Percentiles rank a stretch among this genome's conserved stretches.
Conservation (phyloP, 2,329 filamentous ascomycete genomes). For the Paecilomyces dactylethromorphus region DNA sequence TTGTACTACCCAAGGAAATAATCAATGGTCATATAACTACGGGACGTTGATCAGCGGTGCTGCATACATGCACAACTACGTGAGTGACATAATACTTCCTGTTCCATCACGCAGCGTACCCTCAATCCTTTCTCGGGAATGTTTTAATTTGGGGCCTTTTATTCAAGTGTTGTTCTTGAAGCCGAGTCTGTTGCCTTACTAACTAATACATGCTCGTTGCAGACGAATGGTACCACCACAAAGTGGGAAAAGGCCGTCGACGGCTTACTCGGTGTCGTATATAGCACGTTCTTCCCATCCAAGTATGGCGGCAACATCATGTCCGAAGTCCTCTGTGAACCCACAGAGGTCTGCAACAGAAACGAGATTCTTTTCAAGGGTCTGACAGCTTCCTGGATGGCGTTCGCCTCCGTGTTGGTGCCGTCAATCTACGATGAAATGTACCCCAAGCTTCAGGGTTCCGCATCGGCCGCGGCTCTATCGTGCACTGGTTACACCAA, state of each 20-base stretch:
- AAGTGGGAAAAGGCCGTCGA: constrained; percentile 55
- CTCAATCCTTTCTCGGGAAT: background rate
- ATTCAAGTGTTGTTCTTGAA: background rate
- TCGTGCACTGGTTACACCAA: constrained; percentile 56
- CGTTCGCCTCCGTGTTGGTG: constrained; percentile 55
- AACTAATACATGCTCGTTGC: background rate
- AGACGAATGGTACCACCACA: constrained; percentile 33
- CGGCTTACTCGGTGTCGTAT: constrained; percentile 47
- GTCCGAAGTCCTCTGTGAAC: constrained; percentile 63
- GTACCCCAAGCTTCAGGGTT: constrained; percentile 52
- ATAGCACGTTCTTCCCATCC: constrained; percentile 47
- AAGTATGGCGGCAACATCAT: constrained; percentile 47
- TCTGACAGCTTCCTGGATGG: constrained; percentile 62
- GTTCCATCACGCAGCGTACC: background rate
- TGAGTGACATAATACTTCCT: constrained; percentile 11
- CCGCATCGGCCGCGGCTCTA: constrained; percentile 54
- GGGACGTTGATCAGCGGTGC: constrained; percentile 52
- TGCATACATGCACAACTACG: constrained; percentile 51
- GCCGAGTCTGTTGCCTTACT: background rate
- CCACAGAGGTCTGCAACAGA: constrained; percentile 54
- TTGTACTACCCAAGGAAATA: constrained; percentile 47
- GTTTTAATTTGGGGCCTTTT: background rate
- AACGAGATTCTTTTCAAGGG: constrained; percentile 72
- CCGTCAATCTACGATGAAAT: constrained; percentile 53
- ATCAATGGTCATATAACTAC: constrained; percentile 54